Evolutionary conservation across 805 yeast species (phyloP), one percentile per base, ranked within the genome.

Genomic region (Suhomyces xylopsoci): DNA sequence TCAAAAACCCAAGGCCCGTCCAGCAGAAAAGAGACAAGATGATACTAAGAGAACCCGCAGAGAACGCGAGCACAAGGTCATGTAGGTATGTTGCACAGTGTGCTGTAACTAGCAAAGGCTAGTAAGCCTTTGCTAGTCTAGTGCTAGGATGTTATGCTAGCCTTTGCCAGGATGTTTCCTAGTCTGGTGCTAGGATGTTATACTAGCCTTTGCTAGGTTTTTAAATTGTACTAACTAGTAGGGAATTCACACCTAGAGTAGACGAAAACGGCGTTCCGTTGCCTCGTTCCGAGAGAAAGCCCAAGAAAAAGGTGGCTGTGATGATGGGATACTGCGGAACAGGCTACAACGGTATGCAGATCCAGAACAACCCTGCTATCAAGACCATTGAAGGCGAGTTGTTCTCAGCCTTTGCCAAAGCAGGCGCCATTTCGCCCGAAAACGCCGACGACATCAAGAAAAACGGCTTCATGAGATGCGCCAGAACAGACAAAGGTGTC

Each of bases 271-370:
- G 92, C 10, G 78, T 81, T 32, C 84, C 85, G 2, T 67, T 83
- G 41, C 82, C 78, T 41, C 77, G 75, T 52, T 66, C 73, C 12
- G 88, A 83, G 57, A 79, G 91, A 68, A 81, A 79, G 57, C 97
- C 98, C 20, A 92, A 92, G 78, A 81, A 83, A 62, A 92, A 92
- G 65, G 97, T 90, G 20, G 97, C 97, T 0, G 83, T 88, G 62
- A 78, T 90, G 83, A 78, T 92, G 58, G 97, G 98, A 4, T 92
- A 92, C 73, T 92, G 97, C 67, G 98, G 98, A 42, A 85, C 97
- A 0, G 97, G 97, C 0, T 92, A 92, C 71, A 94, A 89, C 68
- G 98, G 98, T 7, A 90, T 92, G 96, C 98, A 92, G 70, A 74
- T 87, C 57, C 79, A 75, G 53, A 71, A 71, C 52, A 92, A 91